A percentile compares a stretch with the other conserved stretches of the same genome.
Evolutionary conservation across 2,329 filamentous ascomycete genomes (phyloP).

Genomic region (Blumeria hordei): DNA sequence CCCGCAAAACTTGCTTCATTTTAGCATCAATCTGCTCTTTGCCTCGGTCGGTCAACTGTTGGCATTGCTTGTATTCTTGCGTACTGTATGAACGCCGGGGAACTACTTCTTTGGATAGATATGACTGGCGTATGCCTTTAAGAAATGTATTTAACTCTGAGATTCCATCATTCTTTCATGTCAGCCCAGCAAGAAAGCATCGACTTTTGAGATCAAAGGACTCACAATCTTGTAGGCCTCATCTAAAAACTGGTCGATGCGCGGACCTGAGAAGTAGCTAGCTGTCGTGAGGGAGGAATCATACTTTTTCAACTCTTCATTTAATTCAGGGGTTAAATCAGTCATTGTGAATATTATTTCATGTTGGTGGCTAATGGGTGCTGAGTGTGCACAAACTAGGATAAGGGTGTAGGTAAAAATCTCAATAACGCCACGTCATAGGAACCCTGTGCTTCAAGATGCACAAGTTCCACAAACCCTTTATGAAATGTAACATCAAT

Average conservation of each 20-base stretch:
- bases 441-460: no score
- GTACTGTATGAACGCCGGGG: conserved; percentile 19
- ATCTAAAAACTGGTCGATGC: conserved; percentile 67
- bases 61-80: conserved; percentile 11
- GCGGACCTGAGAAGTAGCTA: conserved; percentile 15
- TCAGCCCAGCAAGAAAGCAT: conserved; percentile 6
- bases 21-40: conserved; percentile 72
- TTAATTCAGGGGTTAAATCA: conserved; percentile 45
- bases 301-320: conserved; percentile 38
- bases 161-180: conserved; percentile 56
- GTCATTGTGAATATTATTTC: conserved; percentile 17
- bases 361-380: no score
- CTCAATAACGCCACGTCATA: no score
- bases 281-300: conserved; percentile 23
- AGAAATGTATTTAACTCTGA: conserved; percentile 58
- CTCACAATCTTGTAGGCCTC: conserved; percentile 82
- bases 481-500: no score
- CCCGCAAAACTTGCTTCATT: conserved; percentile 62
- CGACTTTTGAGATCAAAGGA: conserved; percentile 4
- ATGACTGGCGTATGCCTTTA: conserved; percentile 62
- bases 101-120: conserved; percentile 59
- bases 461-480: no score
- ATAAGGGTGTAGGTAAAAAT: no score
- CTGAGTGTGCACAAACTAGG: no score
- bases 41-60: conserved; percentile 46